Evolutionary conservation across 2,329 filamentous ascomycete genomes (phyloP).

Genomic region (Leptoxyphium fumago): DNA sequence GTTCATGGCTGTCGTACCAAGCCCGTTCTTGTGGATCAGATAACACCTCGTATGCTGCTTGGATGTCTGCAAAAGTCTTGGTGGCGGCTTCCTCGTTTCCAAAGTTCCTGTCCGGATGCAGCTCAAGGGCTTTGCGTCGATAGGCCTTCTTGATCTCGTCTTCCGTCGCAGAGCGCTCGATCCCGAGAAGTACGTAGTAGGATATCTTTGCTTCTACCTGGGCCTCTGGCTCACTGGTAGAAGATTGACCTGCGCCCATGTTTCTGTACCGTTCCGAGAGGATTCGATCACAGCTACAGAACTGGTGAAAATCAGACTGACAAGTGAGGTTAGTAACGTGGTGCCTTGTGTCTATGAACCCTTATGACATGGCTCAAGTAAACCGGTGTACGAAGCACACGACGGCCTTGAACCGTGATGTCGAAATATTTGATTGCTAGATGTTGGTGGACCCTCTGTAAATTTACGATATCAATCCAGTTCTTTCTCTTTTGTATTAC

Average conservation of each 20-base stretch:
- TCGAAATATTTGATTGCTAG: too few relatives aligned
- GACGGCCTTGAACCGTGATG: too few relatives aligned
- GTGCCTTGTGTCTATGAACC: too few relatives aligned
- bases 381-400: too few relatives aligned
- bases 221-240: conserved; percentile 13
- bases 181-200: conserved; percentile 71
- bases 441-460: too few relatives aligned
- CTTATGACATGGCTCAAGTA: too few relatives aligned
- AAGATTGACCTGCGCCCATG: conserved; percentile 35
- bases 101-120: conserved; percentile 90
- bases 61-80: conserved; percentile 74
- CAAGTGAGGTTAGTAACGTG: too few relatives aligned
- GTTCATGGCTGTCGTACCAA: conserved; percentile 94
- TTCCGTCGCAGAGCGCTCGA: conserved; percentile 58
- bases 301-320: too few relatives aligned
- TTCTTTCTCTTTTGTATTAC: too few relatives aligned
- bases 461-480: too few relatives aligned
- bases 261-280: background rate
- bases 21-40: conserved; percentile 89
- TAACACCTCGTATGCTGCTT: conserved; percentile 88
- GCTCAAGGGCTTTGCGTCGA: conserved; percentile 72
- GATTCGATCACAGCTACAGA: too few relatives aligned
- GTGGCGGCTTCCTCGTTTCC: conserved; percentile 75
- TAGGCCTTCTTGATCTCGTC: conserved; percentile 96
- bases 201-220: conserved; percentile 44